Base-by-base conservation (phyloP, 2,329 filamentous ascomycete species). In the Blastomyces silverae region DNA sequence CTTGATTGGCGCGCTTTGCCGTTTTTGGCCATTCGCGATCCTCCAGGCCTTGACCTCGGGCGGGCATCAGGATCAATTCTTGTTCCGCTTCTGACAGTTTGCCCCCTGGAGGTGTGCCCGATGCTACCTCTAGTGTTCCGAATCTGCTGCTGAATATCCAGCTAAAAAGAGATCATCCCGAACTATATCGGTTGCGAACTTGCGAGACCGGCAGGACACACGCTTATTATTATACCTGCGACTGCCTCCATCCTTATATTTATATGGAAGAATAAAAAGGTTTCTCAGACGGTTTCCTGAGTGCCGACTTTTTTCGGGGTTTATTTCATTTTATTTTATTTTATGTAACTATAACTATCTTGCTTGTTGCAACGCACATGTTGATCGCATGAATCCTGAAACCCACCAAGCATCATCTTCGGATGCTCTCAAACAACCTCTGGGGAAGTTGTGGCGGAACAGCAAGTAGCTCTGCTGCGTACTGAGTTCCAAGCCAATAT, bases 1-100 rank as follows among this genome's bases (percentile, higher is more conserved):
- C 50, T 5, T 28, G 20, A n/a, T 37, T 20, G 31, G 13, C n/a
- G 37, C 56, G 56, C 56, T 59, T 59, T 59, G 34, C 56, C 56
- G 56, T 59, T 59, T 44, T 13, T n/a, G 37, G 56, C 37, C 28
- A 44, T 42, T 25, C 6, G 22, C 37, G 37, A 58, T 11, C 17
- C 22, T 8, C 28, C 31, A 22, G 6, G 25, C 31, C 10, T 22
- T 11, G 11, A 52, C 48, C 48, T 28, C 3, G 48, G 15, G 13
- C 34, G 11, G 48, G 5, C 20, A 52, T 25, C 17, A 25, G 20
- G 48, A 52, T 22, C 48, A n/a, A 10, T 53, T 53, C n/a, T 53
- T 53, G n/a, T 10, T 56, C 44, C 25, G 25, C 50, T 17, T 53
- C 25, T 31, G 31, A 17, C 50, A 53, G 6, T 31, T 28, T 31